Percentiles rank a stretch among this genome's conserved stretches.
phyloP scores from a whole-genome alignment of 169 alveolate species.

The Plasmodium relictum region DNA sequence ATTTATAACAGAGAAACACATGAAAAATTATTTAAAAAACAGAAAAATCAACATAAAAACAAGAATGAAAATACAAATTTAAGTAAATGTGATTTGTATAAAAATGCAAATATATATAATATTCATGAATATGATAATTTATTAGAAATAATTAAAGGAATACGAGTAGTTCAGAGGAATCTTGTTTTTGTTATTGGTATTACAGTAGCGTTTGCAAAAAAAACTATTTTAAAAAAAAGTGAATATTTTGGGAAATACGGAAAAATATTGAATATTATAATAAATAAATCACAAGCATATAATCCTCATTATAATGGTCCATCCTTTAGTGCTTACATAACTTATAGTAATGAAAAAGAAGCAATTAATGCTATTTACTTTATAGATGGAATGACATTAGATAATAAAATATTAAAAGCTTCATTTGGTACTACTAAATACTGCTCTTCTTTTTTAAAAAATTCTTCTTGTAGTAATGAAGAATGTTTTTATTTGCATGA shows the following conservation, averaged over 20 bases:
- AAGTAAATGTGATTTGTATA: conserved; percentile 42
- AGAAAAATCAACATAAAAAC: conserved; percentile 37
- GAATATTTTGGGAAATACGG: conserved; percentile 94
- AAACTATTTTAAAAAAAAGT: conserved; percentile 87
- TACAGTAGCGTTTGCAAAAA: conserved; percentile 88
- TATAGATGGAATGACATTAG: conserved; percentile 91
- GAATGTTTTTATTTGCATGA: conserved; percentile 94
- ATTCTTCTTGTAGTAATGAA: conserved; percentile 89
- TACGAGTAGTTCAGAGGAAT: conserved; percentile 92
- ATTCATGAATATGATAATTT: conserved; percentile 56
- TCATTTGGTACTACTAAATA: conserved; percentile 96
- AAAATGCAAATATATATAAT: conserved; percentile 53
- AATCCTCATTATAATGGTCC: conserved; percentile 90
- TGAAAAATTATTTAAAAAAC: conserved; percentile 54
- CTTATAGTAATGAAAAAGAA: conserved; percentile 92
- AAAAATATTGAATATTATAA: conserved; percentile 88
- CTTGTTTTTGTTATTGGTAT: conserved; percentile 93
- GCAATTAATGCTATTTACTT: conserved; percentile 93
- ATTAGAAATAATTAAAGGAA: conserved; percentile 83
- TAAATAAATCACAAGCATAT: conserved; percentile 89
- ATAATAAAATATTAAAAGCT: conserved; percentile 91
- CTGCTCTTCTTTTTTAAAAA: conserved; percentile 92
- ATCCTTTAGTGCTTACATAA: conserved; percentile 93
- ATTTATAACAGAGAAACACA: conserved; percentile 79
- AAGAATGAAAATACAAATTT: conserved; percentile 50